phyloP scores from a whole-genome alignment of 768 basidiomycete genomes.

The Boletus rubropictus region DNA sequence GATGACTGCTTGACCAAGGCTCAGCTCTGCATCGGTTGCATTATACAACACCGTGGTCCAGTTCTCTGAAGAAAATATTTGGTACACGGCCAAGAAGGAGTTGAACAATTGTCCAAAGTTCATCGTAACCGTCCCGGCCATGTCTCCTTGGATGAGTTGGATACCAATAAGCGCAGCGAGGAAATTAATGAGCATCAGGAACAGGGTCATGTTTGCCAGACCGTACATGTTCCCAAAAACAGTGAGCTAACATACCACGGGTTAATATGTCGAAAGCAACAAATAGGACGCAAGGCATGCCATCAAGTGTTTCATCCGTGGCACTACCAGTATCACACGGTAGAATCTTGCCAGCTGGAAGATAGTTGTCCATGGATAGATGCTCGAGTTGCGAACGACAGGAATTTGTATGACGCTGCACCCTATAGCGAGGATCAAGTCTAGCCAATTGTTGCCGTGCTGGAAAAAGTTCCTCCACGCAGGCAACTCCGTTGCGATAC shows the following conservation, averaged over 20 bases:
- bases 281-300: slow-evolving; percentile 36
- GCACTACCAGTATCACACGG: slow-evolving; percentile 83
- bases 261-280: slow-evolving; percentile 4
- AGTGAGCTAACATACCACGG: slow-evolving; percentile 47
- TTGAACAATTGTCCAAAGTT: slow-evolving; percentile 83
- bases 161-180: slow-evolving; percentile 77
- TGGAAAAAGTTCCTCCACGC: slow-evolving; percentile 78
- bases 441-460: slow-evolving; percentile 60
- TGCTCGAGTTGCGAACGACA: slow-evolving; percentile 49
- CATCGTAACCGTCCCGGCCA: slow-evolving; percentile 46
- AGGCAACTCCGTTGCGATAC: slow-evolving; percentile 66
- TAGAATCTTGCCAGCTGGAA: slow-evolving; percentile 88
- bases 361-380: slow-evolving; percentile 86
- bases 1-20: slow-evolving; percentile 63
- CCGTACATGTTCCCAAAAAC: slow-evolving; percentile 92
- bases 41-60: slow-evolving; percentile 78
- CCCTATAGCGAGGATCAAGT: slow-evolving; percentile 67
- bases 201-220: slow-evolving; percentile 85
- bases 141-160: slow-evolving; percentile 83
- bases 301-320: slow-evolving; percentile 83
- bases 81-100: slow-evolving; percentile 80
- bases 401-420: slow-evolving; percentile 85
- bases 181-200: slow-evolving; percentile 83
- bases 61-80: slow-evolving; percentile 90
- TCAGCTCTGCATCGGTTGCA: slow-evolving; percentile 54